Percentiles rank a stretch among this genome's conserved stretches.
These are phyloP conservation scores for Fomitopsis schrenkii DNA, from an alignment of 1,284 basidiomycete species.

Conservation along the genomic window DNA sequence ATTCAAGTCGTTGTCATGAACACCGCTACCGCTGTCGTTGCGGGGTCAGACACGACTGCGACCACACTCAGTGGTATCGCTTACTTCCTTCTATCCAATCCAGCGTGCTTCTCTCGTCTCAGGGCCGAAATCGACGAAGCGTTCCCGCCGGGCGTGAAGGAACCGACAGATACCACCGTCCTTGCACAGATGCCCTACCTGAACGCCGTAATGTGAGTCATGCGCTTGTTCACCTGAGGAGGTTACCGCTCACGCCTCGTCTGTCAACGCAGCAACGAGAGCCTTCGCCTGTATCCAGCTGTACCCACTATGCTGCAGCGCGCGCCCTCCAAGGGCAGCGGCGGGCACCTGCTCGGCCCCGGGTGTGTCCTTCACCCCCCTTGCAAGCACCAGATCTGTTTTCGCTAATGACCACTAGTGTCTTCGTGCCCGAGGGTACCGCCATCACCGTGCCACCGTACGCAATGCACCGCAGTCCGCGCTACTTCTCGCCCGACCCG, in stretches of 20 bases:
- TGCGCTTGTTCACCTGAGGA: background rate
- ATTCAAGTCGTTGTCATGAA: slow-evolving; percentile 38
- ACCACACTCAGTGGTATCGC: slow-evolving; percentile 42
- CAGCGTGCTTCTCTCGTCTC: slow-evolving; percentile 37
- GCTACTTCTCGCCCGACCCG: slow-evolving; percentile 12
- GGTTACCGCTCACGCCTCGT: background rate
- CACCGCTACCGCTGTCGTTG: slow-evolving; percentile 45
- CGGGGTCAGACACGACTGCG: slow-evolving; percentile 47
- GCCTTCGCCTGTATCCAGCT: slow-evolving; percentile 50
- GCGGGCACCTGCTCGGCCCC: background rate
- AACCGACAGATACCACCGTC: slow-evolving; percentile 17
- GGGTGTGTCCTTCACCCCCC: background rate
- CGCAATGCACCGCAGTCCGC: slow-evolving; percentile 13
- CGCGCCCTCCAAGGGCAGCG: slow-evolving; percentile 21
- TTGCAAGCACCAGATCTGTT: background rate
- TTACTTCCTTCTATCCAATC: slow-evolving; percentile 43
- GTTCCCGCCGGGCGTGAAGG: slow-evolving; percentile 17
- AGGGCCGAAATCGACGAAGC: slow-evolving; percentile 44
- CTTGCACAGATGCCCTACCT: slow-evolving; percentile 25
- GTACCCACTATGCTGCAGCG: slow-evolving; percentile 49
- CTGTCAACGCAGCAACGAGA: slow-evolving; percentile 45
- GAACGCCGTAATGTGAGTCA: slow-evolving; percentile 26
- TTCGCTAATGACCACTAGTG: background rate
- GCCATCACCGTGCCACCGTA: slow-evolving; percentile 22
- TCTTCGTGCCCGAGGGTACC: slow-evolving; percentile 23